These are phyloP conservation scores for Ogataea naganishii DNA, from an alignment of 805 yeast species.

Conservation along the genomic window DNA sequence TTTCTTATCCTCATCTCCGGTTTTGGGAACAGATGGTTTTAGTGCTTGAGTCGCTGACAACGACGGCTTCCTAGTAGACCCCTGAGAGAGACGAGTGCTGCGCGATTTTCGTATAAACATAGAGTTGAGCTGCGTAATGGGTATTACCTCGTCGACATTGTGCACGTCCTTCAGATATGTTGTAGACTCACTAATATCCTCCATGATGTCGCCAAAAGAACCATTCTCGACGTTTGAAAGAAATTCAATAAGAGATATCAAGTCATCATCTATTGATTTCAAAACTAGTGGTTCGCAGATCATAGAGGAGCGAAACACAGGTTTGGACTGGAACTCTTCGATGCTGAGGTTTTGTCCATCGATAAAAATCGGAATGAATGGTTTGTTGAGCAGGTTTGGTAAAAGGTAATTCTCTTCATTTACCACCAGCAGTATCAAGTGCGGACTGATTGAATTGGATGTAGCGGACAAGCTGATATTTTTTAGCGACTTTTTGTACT, in stretches of 20 bases:
- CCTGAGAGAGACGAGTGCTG: too few species aligned
- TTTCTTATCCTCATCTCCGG: conserved; percentile 2
- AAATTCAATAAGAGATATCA: conserved; percentile 23
- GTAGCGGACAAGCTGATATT: conserved; percentile 17
- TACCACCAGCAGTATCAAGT: conserved; percentile 19
- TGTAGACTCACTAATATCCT: conserved; percentile 3
- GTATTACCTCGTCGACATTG: background rate
- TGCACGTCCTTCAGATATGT: background rate
- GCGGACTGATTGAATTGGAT: too few species aligned
- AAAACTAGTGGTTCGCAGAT: conserved; percentile 25
- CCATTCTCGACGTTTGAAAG: conserved; percentile 16
- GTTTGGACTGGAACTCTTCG: conserved; percentile 1
- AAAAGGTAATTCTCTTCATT: conserved; percentile 19
- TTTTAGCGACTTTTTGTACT: conserved; percentile 20
- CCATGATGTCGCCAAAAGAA: conserved; percentile 7
- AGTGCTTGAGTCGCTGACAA: background rate
- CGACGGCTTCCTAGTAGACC: background rate
- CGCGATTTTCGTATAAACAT: background rate
- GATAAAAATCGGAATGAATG: conserved; percentile 21
- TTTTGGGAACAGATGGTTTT: background rate
- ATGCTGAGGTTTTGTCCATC: conserved; percentile 3
- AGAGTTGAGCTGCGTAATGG: background rate
- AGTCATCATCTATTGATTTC: conserved; percentile 19
- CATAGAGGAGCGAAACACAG: too few species aligned
- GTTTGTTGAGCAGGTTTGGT: conserved; percentile 19